phyloP scores from a whole-genome alignment of 1,139 yeast species.

The Sugiyamaella novakii region DNA sequence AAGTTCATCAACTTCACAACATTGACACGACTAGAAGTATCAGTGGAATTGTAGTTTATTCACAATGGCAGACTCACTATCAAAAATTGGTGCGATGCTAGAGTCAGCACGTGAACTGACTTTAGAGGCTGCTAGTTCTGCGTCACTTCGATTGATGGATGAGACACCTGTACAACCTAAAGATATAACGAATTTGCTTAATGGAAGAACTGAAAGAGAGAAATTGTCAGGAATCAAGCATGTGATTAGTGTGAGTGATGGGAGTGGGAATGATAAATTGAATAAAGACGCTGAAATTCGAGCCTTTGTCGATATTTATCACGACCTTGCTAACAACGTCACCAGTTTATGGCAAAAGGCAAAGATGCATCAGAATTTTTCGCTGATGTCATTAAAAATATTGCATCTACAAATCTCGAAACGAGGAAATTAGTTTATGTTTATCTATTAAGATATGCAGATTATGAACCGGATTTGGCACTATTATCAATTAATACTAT shows the following conservation, averaged over 20 bases:
- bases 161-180: constrained; percentile 55
- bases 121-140: constrained; percentile 79
- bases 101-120: constrained; percentile 83
- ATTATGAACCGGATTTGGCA: constrained; percentile 83
- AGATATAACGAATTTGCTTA: constrained; percentile 67
- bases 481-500: constrained; percentile 87
- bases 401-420: constrained; percentile 69
- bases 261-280: too few relatives aligned
- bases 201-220: constrained; percentile 72
- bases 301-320: too few relatives aligned
- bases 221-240: constrained; percentile 74
- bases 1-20: too few relatives aligned
- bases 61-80: constrained; percentile 55
- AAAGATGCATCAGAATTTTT: constrained; percentile 65
- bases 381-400: constrained; percentile 87
- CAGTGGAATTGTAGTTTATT: too few relatives aligned
- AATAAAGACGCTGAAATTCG: too few relatives aligned
- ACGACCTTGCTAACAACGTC: constrained; percentile 1
- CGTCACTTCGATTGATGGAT: constrained; percentile 57
- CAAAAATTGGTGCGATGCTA: constrained; percentile 58
- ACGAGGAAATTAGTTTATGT: constrained; percentile 77
- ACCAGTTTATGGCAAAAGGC: constrained; percentile 59
- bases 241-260: constrained; percentile 51
- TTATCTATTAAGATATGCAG: constrained; percentile 77
- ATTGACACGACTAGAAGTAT: too few relatives aligned